Evolutionary conservation across 495 filamentous ascomycete genomes (phyloP), one percentile per base, ranked within the genome.

Genomic region (Glutinoglossum americanum): DNA sequence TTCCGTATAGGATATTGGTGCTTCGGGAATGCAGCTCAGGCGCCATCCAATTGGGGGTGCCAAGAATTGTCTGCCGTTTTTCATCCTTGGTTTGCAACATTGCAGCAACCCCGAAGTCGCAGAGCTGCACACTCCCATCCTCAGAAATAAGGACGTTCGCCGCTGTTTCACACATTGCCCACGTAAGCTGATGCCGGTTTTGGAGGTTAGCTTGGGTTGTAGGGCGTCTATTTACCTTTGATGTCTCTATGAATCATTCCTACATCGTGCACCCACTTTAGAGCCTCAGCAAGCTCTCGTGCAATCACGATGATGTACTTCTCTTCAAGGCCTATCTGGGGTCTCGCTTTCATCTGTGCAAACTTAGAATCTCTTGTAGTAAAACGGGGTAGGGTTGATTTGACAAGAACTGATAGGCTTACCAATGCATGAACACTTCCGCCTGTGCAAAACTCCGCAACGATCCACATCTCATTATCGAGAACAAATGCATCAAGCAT

Each of bases 21-120:
- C 69, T 2, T 71, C 69, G 10, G 74, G 56, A 35, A 45, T 62
- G 63, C 59, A 93, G 76, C 65, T 98, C 92, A 0, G 88, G 92
- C 0, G 92, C 85, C 89, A 97, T 95, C 87, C 90, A 98, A 69
- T 95, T 80, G 17, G 86, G 86, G 6, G 92, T 97, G 10, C 92
- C 92, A 48, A 98, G 85, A 67, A 95, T 88, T 0, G 92, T 98
- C 2, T 83, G 84, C 28, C 92, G 74, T 68, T 96, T 98, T 63
- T 92, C 84, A 45, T 80, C 65, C 58, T 84, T 85, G 11, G 79
- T 85, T 62, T 94, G 87, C 44, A 95, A 74, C 57, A 93, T 75
- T 51, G 86, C 90, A 23, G 90, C 85, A 56, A 98, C 87, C 57
- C 92, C 92, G 67, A 97, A 98, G 65, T 98, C 92, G 65, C 92